Base-by-base conservation (phyloP, 345 rosid species). In the Punica granatum region DNA sequence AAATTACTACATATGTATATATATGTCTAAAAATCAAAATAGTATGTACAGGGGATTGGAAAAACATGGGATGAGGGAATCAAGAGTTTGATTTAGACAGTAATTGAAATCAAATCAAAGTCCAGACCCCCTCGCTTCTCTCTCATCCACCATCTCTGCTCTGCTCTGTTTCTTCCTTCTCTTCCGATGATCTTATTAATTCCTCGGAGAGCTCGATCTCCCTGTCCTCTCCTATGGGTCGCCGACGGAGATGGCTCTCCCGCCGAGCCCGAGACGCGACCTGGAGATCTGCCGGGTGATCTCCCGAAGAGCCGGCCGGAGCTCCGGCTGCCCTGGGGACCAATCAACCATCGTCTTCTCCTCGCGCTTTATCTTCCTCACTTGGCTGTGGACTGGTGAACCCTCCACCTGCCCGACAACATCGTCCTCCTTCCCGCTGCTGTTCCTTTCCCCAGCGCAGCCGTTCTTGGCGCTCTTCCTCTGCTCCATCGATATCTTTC, bases 281-380 rank as follows among this genome's bases (percentile, higher is more conserved):
- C 73, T 74, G 49, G 78, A 74, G 33, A 67, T 76, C 35, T 77
- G 78, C 28, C 72, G 32, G 59, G 21, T 70, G 64, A 74, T 67
- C 63, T 69, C 78, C 26, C 68, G 68, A 26, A 67, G 41, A 39
- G 67, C 75, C n/a, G 73, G 77, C 66, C 75, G 70, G 61, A 70
- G 75, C 77, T 80, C 81, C 4, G 77, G 75, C 65, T 54, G 72
- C 48, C 59, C 79, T 4, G 67, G 66, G 15, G 75, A 58, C 66
- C 69, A 68, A 30, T 77, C 79, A 48, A 63, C 64, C 37, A 37
- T 53, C 60, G 34, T 73, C 16, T 67, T 65, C 48, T 70, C 66
- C 15, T 77, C 81, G 51, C 73, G 37, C 81, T 75, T 78, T 37
- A 77, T 75, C 73, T 75, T 81, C 61, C 71, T 73, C 48, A 77